A percentile compares a stretch with the other conserved stretches of the same genome.
Conservation (phyloP, 2,329 filamentous ascomycete genomes). For the Pestalotiopsis sp. region DNA sequence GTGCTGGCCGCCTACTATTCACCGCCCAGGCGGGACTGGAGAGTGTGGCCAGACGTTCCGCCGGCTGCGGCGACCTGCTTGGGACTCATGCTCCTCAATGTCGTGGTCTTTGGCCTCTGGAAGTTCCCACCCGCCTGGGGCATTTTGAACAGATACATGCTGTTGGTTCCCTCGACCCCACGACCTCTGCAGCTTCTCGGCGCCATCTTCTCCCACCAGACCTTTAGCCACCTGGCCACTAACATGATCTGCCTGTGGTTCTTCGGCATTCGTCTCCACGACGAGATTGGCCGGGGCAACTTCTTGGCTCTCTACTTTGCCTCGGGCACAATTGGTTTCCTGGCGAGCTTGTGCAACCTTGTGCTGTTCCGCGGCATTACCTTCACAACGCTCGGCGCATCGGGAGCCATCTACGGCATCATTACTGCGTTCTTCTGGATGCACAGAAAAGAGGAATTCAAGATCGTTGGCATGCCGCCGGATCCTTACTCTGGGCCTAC, state of each 20-base stretch:
- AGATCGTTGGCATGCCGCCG: slow-evolving; percentile 59
- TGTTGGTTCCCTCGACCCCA: slow-evolving; percentile 67
- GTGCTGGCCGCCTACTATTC: slow-evolving; percentile 53
- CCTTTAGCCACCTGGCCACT: slow-evolving; percentile 57
- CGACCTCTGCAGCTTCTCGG: slow-evolving; percentile 63
- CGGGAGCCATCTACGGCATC: slow-evolving; percentile 65
- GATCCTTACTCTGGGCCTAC: slow-evolving; percentile 54
- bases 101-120: slow-evolving; percentile 61
- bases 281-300: slow-evolving; percentile 69
- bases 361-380: slow-evolving; percentile 48
- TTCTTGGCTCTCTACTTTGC: slow-evolving; percentile 71
- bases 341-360: slow-evolving; percentile 57
- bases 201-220: slow-evolving; percentile 71
- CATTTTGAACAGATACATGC: slow-evolving; percentile 69
- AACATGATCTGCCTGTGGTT: slow-evolving; percentile 71
- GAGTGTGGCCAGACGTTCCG: slow-evolving; percentile 63
- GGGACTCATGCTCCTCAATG: slow-evolving; percentile 62
- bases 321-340: slow-evolving; percentile 60
- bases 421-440: slow-evolving; percentile 64
- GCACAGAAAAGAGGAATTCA: slow-evolving; percentile 59
- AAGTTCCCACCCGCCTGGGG: slow-evolving; percentile 66
- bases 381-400: slow-evolving; percentile 66
- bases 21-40: slow-evolving; percentile 46
- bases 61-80: slow-evolving; percentile 67
- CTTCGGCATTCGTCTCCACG: slow-evolving; percentile 68